Conservation (phyloP, 176 grass and related monocot genomes). For the Paspalum vaginatum region DNA sequence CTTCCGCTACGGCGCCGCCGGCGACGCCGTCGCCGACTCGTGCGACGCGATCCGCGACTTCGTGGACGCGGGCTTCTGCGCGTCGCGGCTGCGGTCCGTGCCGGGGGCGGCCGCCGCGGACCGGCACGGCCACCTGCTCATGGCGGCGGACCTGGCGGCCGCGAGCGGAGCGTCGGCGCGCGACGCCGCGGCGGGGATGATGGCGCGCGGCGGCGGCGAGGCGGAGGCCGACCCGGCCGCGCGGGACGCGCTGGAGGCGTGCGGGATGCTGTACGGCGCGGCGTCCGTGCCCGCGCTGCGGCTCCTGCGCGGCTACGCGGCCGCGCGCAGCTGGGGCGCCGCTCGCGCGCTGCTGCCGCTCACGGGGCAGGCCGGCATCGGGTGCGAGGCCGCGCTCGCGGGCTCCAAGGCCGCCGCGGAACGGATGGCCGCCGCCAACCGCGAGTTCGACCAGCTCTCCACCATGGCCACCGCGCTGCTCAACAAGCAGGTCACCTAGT, state of each 20-base stretch:
- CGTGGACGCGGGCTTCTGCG: constrained; percentile 42
- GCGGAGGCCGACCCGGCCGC: background rate
- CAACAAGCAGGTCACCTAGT: background rate
- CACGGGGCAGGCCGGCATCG: constrained; percentile 35
- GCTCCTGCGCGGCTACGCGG: constrained; percentile 46
- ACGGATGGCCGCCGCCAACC: constrained; percentile 24
- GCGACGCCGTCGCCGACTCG: constrained; percentile 28
- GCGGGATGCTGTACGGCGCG: constrained; percentile 53
- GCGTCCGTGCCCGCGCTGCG: constrained; percentile 42
- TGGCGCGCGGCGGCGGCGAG: background rate
- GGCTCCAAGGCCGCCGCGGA: background rate
- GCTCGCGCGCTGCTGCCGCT: constrained; percentile 34
- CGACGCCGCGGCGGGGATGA: background rate
- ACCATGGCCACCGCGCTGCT: constrained; percentile 51
- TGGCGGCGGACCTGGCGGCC: constrained; percentile 42
- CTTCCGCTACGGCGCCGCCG: background rate
- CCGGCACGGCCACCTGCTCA: constrained; percentile 49
- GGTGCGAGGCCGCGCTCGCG: constrained; percentile 39
- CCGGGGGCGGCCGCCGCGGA: background rate
- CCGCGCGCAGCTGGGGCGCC: constrained; percentile 12
- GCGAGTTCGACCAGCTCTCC: constrained; percentile 44
- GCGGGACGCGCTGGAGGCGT: constrained; percentile 49
- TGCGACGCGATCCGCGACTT: constrained; percentile 55
- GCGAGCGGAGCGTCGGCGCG: constrained; percentile 16
- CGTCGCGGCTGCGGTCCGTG: constrained; percentile 25